These are phyloP conservation scores for Fraxinus sp. DNA, from an alignment of 305 asterid species.

Conservation along the genomic window DNA sequence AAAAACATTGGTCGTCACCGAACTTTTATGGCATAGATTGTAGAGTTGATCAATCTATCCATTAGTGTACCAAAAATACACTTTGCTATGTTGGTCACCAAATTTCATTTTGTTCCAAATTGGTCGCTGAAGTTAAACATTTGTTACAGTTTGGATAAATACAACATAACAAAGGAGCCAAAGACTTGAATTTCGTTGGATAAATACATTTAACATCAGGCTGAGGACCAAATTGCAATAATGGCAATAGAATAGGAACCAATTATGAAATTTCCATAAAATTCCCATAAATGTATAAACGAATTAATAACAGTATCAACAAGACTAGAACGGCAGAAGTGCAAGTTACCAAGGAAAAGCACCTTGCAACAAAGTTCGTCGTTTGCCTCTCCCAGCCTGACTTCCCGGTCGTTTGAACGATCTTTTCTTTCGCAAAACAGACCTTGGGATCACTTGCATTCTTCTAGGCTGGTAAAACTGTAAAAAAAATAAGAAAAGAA, in stretches of 20 bases:
- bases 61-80: neutral
- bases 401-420: constrained; percentile 47
- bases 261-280: neutral
- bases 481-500: constrained; percentile 1
- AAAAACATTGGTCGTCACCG: neutral
- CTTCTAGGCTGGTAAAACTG: constrained; percentile 52
- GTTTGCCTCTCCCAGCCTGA: constrained; percentile 42
- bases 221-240: neutral
- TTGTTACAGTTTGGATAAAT: neutral
- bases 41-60: neutral
- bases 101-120: neutral
- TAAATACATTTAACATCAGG: neutral
- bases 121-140: neutral
- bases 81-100: neutral
- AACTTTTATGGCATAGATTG: neutral
- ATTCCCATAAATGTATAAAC: neutral
- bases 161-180: neutral
- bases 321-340: neutral
- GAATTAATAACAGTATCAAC: neutral
- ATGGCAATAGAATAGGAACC: neutral
- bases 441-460: constrained; percentile 36
- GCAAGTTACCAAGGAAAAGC: neutral
- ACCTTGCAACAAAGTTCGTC: constrained; percentile 38
- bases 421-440: constrained; percentile 50
- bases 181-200: neutral